Percentiles rank a stretch among this genome's conserved stretches.
Evolutionary conservation across 768 basidiomycete genomes (phyloP).

Genomic region (Boletus sensibilis): DNA sequence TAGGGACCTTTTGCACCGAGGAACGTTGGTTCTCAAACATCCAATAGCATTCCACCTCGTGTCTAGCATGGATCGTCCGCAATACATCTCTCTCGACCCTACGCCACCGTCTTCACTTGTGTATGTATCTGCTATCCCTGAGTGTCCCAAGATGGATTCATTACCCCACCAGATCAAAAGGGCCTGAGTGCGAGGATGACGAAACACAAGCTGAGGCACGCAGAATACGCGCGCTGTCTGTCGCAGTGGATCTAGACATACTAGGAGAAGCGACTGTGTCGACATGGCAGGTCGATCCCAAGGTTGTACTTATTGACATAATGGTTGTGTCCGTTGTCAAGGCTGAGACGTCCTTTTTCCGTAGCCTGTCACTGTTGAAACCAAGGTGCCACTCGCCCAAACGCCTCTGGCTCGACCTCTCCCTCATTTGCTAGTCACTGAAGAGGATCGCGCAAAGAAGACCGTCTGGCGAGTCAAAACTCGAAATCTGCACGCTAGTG

Average conservation of each 20-base stretch:
- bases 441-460: constrained; percentile 13
- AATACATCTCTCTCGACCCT: constrained; percentile 42
- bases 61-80: constrained; percentile 35
- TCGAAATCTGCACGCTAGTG: background rate
- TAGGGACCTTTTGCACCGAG: background rate
- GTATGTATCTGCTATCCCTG: constrained; percentile 30
- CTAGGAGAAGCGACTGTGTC: constrained; percentile 22
- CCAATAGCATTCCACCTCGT: constrained; percentile 49
- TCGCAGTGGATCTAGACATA: constrained; percentile 39
- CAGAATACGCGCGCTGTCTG: constrained; percentile 36
- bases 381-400: constrained; percentile 10
- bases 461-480: background rate
- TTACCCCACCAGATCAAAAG: constrained; percentile 38
- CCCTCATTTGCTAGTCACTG: constrained; percentile 25
- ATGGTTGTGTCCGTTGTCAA: background rate
- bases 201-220: constrained; percentile 44
- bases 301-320: constrained; percentile 13
- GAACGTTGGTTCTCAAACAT: background rate
- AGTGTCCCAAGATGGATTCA: background rate
- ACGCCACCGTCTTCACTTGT: constrained; percentile 37
- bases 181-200: constrained; percentile 51
- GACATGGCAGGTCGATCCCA: constrained; percentile 15
- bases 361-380: constrained; percentile 9
- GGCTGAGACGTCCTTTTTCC: constrained; percentile 2
- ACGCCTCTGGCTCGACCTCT: background rate